Percentiles rank a stretch among this genome's conserved stretches.
Conservation (phyloP, 2,329 filamentous ascomycete genomes). For the Sporothrix globosa region DNA sequence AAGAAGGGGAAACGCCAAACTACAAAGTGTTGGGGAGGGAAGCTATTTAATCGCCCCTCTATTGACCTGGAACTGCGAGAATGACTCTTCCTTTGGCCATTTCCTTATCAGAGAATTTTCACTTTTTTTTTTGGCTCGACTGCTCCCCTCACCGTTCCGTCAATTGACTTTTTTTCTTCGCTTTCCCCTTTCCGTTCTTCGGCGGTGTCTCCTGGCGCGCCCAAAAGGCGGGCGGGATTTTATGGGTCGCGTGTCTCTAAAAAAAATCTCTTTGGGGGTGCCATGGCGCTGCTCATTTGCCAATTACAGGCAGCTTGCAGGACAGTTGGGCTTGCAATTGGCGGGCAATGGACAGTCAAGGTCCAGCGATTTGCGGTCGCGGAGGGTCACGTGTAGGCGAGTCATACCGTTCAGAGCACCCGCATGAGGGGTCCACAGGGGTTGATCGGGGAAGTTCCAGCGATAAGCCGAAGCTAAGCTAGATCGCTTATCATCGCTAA, state of each 20-base stretch:
- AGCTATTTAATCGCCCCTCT: constrained; percentile 28
- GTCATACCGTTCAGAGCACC: not conserved
- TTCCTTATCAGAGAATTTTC: constrained; percentile 29
- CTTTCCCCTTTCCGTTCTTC: constrained; percentile 24
- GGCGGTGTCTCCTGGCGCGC: not conserved
- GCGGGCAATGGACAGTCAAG: no score
- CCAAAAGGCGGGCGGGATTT: not conserved
- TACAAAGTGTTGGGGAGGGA: constrained; percentile 13
- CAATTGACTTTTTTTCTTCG: constrained; percentile 17
- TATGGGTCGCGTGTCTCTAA: constrained; percentile 10
- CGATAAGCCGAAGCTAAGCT: constrained; percentile 9
- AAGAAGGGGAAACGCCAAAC: not conserved
- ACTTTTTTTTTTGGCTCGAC: constrained; percentile 22
- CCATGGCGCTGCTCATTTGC: not conserved
- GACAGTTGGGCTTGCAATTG: not conserved
- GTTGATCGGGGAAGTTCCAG: not conserved
- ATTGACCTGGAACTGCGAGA: not conserved
- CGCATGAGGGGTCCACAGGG: not conserved
- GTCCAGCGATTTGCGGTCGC: constrained; percentile 1
- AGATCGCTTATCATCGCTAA: not conserved
- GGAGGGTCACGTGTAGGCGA: constrained; percentile 14
- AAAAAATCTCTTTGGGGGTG: not conserved
- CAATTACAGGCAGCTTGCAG: constrained; percentile 6
- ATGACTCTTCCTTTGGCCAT: constrained; percentile 17
- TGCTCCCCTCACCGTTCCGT: constrained; percentile 17